Evolutionary conservation across 768 basidiomycete genomes (phyloP), one percentile per base, ranked within the genome.

Genomic region (Gelatoporia subvermispora): DNA sequence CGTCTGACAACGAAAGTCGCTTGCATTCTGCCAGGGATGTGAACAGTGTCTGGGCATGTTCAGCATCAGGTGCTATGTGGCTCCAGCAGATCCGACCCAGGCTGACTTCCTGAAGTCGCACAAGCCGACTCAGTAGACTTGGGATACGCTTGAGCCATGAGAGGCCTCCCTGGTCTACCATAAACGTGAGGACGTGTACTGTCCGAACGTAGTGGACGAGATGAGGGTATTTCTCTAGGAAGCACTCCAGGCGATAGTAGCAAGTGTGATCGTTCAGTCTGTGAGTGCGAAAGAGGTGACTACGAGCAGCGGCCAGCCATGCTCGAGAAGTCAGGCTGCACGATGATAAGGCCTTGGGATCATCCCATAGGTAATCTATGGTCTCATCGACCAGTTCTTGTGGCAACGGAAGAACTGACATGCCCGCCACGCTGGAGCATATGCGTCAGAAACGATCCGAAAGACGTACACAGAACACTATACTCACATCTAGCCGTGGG

Each of bases 351-450:
- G 63, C 21, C 10, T 35, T 16, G 17, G 42, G 16, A 50, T 65
- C 63, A 49, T 62, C 52, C 59, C 60, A 59, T 21, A 61, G 56
- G 41, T 63, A 52, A 54, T 65, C 62, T 31, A 63, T 54, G 20
- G 54, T 47, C 53, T 59, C 49, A 52, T 65, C 63, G 24, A 56
- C 44, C 25, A 65, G 52, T 54, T 65, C 62, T 40, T 57, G 61
- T 1, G 63, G 63, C 23, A 62, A 47, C n/a, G 42, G 40, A 15
- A 17, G 41, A 10, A 28, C 17, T n/a, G n/a, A n/a, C 52, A 54
- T 52, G 34, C 28, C 28, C 28, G 13, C 13, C 13, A 5, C 5
- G 7, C 28, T 31, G 28, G 7, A 13, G 28, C 7, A 31, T 31
- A 31, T 31, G 13, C 13, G 28, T 31, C 28, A 31, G 13, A 31